Evolutionary conservation across 2,329 filamentous ascomycete species (phyloP).

Genomic region (Diaporthe ampelina): DNA sequence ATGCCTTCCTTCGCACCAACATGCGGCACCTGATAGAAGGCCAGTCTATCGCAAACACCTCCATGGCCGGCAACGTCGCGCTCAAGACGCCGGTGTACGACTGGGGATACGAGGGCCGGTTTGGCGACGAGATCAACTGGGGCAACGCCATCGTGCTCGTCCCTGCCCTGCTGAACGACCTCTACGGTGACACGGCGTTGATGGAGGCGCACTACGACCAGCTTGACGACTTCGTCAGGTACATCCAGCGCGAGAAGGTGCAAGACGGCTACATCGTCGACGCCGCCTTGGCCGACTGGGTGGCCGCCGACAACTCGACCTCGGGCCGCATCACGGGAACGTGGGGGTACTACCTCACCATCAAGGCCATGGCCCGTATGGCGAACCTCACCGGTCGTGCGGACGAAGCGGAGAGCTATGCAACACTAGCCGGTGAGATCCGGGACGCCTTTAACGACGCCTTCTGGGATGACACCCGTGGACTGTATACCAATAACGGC

Average conservation of each 20-base stretch:
- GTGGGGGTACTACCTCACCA: constrained; percentile 38
- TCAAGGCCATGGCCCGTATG: constrained; percentile 38
- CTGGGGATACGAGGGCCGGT: constrained; percentile 34
- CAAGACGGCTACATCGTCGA: constrained; percentile 32
- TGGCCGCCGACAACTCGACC: constrained; percentile 26
- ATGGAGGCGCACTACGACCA: constrained; percentile 37
- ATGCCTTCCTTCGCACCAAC: constrained; percentile 3
- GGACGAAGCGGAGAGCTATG: constrained; percentile 32
- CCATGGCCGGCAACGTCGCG: constrained; percentile 24
- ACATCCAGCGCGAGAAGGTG: constrained; percentile 38
- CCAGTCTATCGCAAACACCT: neutral
- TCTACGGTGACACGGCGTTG: constrained; percentile 33
- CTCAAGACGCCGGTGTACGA: constrained; percentile 38
- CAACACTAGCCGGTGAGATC: constrained; percentile 29
- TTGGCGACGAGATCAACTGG: constrained; percentile 40
- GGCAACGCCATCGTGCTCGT: constrained; percentile 38
- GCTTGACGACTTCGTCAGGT: constrained; percentile 34
- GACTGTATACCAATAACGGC: constrained; percentile 25
- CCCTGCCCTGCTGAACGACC: constrained; percentile 28
- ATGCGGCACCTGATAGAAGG: neutral
- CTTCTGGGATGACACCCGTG: constrained; percentile 34
- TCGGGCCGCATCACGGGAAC: constrained; percentile 37
- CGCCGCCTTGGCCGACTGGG: constrained; percentile 36
- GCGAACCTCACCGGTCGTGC: constrained; percentile 31
- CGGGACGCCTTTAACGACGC: constrained; percentile 36